Evolutionary conservation across 345 rosid species (phyloP).

Genomic region (Psidium friedrichsthalianum): DNA sequence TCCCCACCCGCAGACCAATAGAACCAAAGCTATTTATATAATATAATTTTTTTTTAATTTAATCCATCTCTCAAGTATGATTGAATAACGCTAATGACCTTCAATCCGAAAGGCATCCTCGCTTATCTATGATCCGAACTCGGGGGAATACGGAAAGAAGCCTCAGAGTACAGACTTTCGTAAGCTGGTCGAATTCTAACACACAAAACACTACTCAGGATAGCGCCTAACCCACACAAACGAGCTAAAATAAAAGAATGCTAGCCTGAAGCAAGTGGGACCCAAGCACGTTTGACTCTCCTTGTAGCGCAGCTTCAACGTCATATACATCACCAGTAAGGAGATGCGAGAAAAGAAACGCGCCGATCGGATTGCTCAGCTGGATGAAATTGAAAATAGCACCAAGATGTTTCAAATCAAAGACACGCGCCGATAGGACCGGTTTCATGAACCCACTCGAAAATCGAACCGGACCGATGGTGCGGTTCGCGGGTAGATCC

Average conservation of each 20-base stretch:
- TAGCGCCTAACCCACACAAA: conserved; percentile 51
- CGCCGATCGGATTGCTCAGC: conserved; percentile 85
- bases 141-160: conserved; percentile 54
- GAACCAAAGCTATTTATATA: too few species aligned
- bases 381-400: conserved; percentile 63
- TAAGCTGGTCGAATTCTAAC: conserved; percentile 76
- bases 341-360: conserved; percentile 69
- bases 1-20: too few species aligned
- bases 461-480: too few species aligned
- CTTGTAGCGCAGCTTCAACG: conserved; percentile 76
- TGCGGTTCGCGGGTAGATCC: too few species aligned
- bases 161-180: conserved; percentile 70
- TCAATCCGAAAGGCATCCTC: neutral
- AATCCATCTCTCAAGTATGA: neutral
- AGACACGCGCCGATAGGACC: neutral
- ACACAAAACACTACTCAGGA: conserved; percentile 50
- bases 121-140: conserved; percentile 21
- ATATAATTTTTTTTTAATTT: too few species aligned
- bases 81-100: neutral
- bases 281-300: conserved; percentile 60
- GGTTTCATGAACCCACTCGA: too few species aligned
- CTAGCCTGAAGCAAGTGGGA: conserved; percentile 64
- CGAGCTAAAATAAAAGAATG: conserved; percentile 68
- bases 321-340: conserved; percentile 85
- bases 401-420: conserved; percentile 78